phyloP scores from a whole-genome alignment of 345 rosid species.

The Boechera divaricarpa region DNA sequence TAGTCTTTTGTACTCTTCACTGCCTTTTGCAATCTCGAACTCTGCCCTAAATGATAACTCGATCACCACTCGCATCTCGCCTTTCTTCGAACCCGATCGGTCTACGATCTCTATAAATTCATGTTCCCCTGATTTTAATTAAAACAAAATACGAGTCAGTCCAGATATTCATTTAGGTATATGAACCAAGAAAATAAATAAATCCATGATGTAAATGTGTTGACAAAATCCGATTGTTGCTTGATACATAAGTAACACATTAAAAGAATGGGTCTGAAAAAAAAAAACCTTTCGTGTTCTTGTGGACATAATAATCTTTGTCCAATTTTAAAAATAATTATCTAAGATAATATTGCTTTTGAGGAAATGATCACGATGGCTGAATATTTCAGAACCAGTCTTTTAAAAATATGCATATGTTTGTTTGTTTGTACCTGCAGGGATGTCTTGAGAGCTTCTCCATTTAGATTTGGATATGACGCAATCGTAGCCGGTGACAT shows the following conservation, averaged over 20 bases:
- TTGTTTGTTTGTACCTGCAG: constrained; percentile 57
- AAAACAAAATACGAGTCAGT: background rate
- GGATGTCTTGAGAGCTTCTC: constrained; percentile 70
- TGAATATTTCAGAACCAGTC: constrained; percentile 15
- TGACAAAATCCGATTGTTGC: background rate
- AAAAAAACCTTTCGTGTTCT: background rate
- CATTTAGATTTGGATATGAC: constrained; percentile 79
- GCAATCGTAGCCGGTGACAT: constrained; percentile 57
- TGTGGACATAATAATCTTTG: constrained; percentile 4
- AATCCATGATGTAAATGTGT: background rate
- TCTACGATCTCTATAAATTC: constrained; percentile 70
- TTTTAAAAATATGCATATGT: background rate
- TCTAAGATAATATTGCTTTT: background rate
- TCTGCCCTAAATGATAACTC: constrained; percentile 78
- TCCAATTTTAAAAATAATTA: background rate
- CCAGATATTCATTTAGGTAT: background rate
- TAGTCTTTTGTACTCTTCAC: constrained; percentile 65
- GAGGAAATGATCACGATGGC: constrained; percentile 4
- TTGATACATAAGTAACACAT: background rate
- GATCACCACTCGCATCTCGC: constrained; percentile 63
- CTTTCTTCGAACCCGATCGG: constrained; percentile 52
- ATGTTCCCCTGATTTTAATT: constrained; percentile 59
- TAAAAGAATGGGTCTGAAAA: background rate
- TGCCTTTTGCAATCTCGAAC: constrained; percentile 82
- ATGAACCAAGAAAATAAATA: too few relatives aligned